These are phyloP conservation scores for Leptographium radiaticola DNA, from an alignment of 2,329 filamentous ascomycete genomes.

Conservation along the genomic window DNA sequence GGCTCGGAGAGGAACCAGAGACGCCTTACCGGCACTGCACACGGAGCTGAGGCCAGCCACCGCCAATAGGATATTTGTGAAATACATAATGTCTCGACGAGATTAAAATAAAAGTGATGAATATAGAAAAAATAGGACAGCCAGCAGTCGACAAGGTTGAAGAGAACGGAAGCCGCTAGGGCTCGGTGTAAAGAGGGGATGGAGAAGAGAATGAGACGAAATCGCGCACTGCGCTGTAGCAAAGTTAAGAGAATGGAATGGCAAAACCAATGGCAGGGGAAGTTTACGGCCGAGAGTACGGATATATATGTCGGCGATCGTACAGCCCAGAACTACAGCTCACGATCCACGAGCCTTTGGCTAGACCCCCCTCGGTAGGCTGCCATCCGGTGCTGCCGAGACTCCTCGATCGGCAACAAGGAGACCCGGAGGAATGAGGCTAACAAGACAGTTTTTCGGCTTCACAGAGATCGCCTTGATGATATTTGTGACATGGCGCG, in stretches of 20 bases:
- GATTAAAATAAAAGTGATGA: neutral
- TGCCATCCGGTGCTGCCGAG: conserved; percentile 1
- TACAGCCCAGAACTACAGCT: neutral
- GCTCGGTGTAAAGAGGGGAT: conserved; percentile 6
- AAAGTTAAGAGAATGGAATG: conserved; percentile 5
- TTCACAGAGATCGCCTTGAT: neutral
- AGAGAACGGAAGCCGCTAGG: conserved; percentile 12
- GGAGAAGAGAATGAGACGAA: conserved; percentile 1
- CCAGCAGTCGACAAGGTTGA: neutral
- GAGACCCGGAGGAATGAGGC: neutral
- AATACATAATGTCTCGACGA: conserved; percentile 13
- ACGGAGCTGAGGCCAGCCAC: conserved; percentile 17
- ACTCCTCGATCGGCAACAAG: neutral
- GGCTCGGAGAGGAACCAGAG: neutral
- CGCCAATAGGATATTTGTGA: conserved; percentile 15
- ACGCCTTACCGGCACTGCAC: conserved; percentile 16
- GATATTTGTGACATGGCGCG: neutral
- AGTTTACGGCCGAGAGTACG: neutral
- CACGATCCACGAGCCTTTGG: neutral
- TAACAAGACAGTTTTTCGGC: neutral
- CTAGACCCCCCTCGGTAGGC: neutral
- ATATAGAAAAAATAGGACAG: conserved; percentile 8
- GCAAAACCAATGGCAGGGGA: conserved; percentile 1
- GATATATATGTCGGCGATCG: neutral
- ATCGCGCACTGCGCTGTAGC: neutral